Percentiles rank a stretch among this genome's conserved stretches.
Evolutionary conservation across 2,329 filamentous ascomycete genomes (phyloP).

Genomic region (Fusarium odoratissimum): DNA sequence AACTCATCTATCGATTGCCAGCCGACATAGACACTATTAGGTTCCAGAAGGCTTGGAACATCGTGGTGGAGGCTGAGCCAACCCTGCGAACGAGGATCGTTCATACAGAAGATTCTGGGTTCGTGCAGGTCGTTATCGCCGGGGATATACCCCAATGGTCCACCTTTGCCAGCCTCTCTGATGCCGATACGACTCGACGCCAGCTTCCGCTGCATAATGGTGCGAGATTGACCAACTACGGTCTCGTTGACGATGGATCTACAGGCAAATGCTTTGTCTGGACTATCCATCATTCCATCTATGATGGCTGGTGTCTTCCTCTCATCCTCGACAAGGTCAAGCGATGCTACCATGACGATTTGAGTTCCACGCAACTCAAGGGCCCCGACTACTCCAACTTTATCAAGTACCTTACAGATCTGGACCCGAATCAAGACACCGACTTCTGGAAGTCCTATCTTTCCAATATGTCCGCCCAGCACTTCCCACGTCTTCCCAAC

Average conservation of each 20-base stretch:
- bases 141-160: slow-evolving; percentile 28
- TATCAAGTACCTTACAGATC: slow-evolving; percentile 17
- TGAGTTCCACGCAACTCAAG: neutral
- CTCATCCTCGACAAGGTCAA: slow-evolving; percentile 39
- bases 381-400: slow-evolving; percentile 24
- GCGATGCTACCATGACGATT: slow-evolving; percentile 15
- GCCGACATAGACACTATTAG: neutral
- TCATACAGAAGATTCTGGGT: slow-evolving; percentile 24
- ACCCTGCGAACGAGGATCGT: slow-evolving; percentile 38
- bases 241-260: neutral
- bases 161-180: neutral
- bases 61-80: slow-evolving; percentile 15
- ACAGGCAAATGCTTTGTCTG: slow-evolving; percentile 30
- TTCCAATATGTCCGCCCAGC: slow-evolving; percentile 23
- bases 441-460: slow-evolving; percentile 36
- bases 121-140: slow-evolving; percentile 32
- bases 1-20: slow-evolving; percentile 32
- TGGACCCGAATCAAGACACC: neutral
- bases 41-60: slow-evolving; percentile 33
- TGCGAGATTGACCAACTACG: slow-evolving; percentile 15
- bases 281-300: slow-evolving; percentile 45
- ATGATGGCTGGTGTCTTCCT: slow-evolving; percentile 46
- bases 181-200: neutral
- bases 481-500: slow-evolving; percentile 37
- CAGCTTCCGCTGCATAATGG: slow-evolving; percentile 26